phyloP scores from a whole-genome alignment of 306 rosid genomes.

The peach (Prunus persica) region DNA sequence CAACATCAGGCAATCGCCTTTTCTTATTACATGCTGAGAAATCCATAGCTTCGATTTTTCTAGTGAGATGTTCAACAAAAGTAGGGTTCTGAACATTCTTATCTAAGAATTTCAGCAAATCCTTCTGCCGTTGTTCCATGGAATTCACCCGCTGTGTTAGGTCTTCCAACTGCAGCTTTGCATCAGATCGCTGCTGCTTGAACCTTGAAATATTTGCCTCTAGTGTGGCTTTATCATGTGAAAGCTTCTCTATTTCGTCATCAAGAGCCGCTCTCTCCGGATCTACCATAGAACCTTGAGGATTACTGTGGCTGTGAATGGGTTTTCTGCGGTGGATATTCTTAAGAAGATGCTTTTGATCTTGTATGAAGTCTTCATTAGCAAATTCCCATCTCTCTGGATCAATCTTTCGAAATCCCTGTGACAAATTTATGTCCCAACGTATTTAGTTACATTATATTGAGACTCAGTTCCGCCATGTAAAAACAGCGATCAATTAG shows the following conservation, averaged over 20 bases:
- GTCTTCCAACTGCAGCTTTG: slow-evolving; percentile 62
- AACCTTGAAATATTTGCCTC: slow-evolving; percentile 57
- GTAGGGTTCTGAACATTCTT: slow-evolving; percentile 68
- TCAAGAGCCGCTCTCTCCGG: slow-evolving; percentile 84
- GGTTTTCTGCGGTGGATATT: slow-evolving; percentile 96
- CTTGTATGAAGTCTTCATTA: slow-evolving; percentile 90
- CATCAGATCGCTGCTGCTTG: slow-evolving; percentile 52
- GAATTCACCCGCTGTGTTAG: slow-evolving; percentile 49
- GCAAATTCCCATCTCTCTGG: slow-evolving; percentile 94
- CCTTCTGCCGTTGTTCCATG: slow-evolving; percentile 70
- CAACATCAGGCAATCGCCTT: slow-evolving; percentile 78
- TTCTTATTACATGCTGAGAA: slow-evolving; percentile 72
- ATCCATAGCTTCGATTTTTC: slow-evolving; percentile 78
- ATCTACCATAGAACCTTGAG: slow-evolving; percentile 74
- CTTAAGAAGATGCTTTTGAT: slow-evolving; percentile 88
- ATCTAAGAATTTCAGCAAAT: slow-evolving; percentile 47
- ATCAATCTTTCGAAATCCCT: slow-evolving; percentile 93
- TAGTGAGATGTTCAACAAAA: slow-evolving; percentile 61
- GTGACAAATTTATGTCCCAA: slow-evolving; percentile 24
- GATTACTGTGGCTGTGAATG: slow-evolving; percentile 93
- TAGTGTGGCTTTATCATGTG: slow-evolving; percentile 58
- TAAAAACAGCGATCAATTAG: background rate
- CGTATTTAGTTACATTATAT: background rate
- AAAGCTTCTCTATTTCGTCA: slow-evolving; percentile 80
- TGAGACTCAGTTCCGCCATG: background rate